Conservation (phyloP, 371 early-diverging fungal species). For the Circinella umbellata region DNA sequence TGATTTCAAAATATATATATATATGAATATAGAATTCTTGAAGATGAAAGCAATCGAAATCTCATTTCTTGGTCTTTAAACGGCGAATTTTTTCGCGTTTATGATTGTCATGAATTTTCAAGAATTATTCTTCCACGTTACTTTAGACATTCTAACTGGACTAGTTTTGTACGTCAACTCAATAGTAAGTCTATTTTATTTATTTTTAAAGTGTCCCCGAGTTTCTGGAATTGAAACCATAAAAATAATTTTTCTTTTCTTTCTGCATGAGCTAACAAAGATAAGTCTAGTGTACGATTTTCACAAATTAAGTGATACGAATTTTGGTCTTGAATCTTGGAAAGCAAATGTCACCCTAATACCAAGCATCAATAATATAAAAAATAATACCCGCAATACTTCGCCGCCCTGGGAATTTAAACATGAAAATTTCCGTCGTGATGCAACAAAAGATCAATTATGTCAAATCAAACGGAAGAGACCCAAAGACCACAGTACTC, state of each 20-base stretch:
- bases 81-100: constrained; percentile 11
- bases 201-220: too few relatives aligned
- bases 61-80: constrained; percentile 9
- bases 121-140: constrained; percentile 15
- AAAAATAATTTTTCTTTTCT: background rate
- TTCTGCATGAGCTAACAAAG: background rate
- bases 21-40: constrained; percentile 7
- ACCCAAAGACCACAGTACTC: background rate
- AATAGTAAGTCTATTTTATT: constrained; percentile 10
- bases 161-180: constrained; percentile 20
- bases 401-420: constrained; percentile 1
- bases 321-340: background rate
- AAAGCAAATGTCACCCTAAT: background rate
- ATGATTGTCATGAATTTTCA: constrained; percentile 9
- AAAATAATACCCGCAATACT: background rate
- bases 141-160: constrained; percentile 17
- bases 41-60: constrained; percentile 1
- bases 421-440: constrained; percentile 6
- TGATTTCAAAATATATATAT: background rate
- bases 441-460: background rate
- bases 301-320: constrained; percentile 11
- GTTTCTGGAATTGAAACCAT: background rate
- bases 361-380: background rate
- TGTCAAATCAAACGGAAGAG: background rate
- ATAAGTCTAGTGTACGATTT: constrained; percentile 15